Base-by-base conservation (phyloP, 1,139 yeast species). In the Arxiozyma telluris region DNA sequence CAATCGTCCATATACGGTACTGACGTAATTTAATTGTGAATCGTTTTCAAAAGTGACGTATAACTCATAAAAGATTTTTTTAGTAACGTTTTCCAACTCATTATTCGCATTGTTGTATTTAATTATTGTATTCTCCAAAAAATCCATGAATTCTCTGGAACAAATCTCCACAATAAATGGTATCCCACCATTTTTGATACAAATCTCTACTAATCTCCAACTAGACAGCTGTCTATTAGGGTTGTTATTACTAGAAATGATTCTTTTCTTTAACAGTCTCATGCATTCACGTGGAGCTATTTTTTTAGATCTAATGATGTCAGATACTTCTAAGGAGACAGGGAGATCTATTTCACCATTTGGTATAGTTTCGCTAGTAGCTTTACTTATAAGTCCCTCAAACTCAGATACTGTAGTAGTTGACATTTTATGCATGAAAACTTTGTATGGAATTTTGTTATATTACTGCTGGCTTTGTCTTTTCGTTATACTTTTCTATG, bases 161-260 rank as follows among this genome's bases (percentile, higher is more conserved):
- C 95, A 82, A 44, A 91, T 75, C 64, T 90, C 97, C 41, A 75
- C 76, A 41, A 93, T 74, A 62, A 93, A 91, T 63, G 89, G 96
- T 52, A 76, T 76, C 8, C 99, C 99, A 50, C 96, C 91, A 68
- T 94, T 93, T 73, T 94, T 93, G 55, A 93, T 86, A 71, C 96
- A 88, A 49, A 89, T 79, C 64, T 93, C 98, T 25, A 84, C 76
- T 59, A 94, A 74, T 65, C 85, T 86, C 64, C 95, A 77, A 0
- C 91, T 77, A 11, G 93, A 80, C 43, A 82, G 76, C 62, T 87
- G 87, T 38, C 84, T 79, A 68, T 90, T 90, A 8, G 97, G 96
- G 62, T 84, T 84, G 39, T 72, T 66, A 60, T 81, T 78, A 21
- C 81, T 78, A 56, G 78, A 74, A 34, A 84, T 74, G 44, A 91